Base-by-base conservation (phyloP, 768 basidiomycete species). In the Kwoniella sp. region DNA sequence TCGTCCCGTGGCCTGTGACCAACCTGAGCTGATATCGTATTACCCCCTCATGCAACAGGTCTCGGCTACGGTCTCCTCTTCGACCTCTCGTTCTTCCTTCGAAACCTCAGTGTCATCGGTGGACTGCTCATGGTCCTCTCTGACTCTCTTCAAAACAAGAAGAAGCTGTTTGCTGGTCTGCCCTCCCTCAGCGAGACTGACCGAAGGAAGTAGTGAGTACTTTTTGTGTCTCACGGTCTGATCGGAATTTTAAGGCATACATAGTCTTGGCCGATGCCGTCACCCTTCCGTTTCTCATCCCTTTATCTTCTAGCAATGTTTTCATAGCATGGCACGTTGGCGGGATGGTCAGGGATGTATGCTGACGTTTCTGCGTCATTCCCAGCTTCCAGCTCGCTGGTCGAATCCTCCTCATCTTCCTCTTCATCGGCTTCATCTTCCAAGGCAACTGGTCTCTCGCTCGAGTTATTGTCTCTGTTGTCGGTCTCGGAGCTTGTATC, bases 21-120 rank as follows among this genome's bases (percentile, higher is more conserved):
- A 9, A 24, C 5, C 5, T 30, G 17, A 46, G 21, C 33, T 21
- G 5, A 27, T 0, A 54, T 6, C n/a, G n/a, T n/a, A n/a, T n/a
- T n/a, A n/a, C n/a, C n/a, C n/a, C n/a, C n/a, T n/a, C n/a, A n/a
- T n/a, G n/a, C n/a, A 0, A 22, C 47, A 76, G 76, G 95, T 49
- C 90, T 99, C 71, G 96, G 96, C 71, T 99, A 99, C 76, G 96
- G 96, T 33, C 90, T 99, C 79, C 95, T 99, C 76, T 99, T 99
- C 81, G 96, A 98, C 85, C 85, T 98, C 80, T 98, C 91, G 83
- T 99, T 99, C 86, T 99, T 99, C 92, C 89, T 98, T 49, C 93
- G 96, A 80, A 99, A 98, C 82, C 85, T 99, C 60, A 90, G 89
- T 67, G 96, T 99, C 77, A 92, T 98, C 66, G 96, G 96, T 59